Base-by-base conservation (phyloP, 1,139 yeast genomes). In the Diutina rugosa region DNA sequence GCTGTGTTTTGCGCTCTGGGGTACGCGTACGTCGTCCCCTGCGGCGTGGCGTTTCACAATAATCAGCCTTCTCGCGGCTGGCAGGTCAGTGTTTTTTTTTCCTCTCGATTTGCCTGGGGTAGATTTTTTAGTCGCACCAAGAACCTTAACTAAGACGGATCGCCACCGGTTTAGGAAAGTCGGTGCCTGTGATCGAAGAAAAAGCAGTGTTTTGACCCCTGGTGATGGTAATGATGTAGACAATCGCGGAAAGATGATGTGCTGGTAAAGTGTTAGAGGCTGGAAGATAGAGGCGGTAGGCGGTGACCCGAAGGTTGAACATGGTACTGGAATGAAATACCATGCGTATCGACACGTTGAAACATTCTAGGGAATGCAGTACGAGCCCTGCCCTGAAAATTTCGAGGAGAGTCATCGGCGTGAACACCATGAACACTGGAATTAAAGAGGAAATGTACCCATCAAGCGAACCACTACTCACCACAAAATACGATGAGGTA, bases 401-500 rank as follows among this genome's bases (percentile, higher is more conserved):
- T 30, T n/a, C 32, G 28, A 35, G 35, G 30, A 29, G 28, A 18
- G 28, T 53, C 35, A 21, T 10, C 6, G 14, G 30, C 45, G 49
- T 7, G 29, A 51, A 21, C 26, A 3, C 26, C 55, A 18, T 30
- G 55, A 29, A 30, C 29, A 29, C 16, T n/a, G 35, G 30, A 9
- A 29, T 21, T 21, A 21, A 21, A 21, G 26, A 21, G 16, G 9
- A 28, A 30, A 47, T 52, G 38, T 16, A n/a, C 21, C 38, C 49
- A 41, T 51, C 32, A 21, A 56, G 45, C 47, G 35, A 53, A 55
- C 51, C 30, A 35, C 46, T 10, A 44, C 46, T 61, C 62, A 58
- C 60, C 55, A 59, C 58, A 56, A 54, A 46, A 51, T 56, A 51
- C 55, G 61, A 56, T 56, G 63, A 58, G 56, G 63, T 67, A 71